Evolutionary conservation across 2,329 filamentous ascomycete species (phyloP).

Genomic region (Fusarium luffae): DNA sequence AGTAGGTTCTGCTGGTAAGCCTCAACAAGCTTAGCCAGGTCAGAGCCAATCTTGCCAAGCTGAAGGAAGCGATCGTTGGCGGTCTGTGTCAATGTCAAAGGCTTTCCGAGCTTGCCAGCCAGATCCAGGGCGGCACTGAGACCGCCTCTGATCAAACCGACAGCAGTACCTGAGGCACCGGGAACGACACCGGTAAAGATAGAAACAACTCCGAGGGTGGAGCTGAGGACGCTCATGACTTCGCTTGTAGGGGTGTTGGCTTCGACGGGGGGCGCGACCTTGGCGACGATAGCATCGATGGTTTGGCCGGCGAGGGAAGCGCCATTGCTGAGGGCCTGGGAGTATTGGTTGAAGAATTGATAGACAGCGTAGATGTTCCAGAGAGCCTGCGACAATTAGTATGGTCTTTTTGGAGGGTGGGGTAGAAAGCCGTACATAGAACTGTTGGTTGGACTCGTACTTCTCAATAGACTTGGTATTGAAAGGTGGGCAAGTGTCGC

Average conservation of each 20-base stretch:
- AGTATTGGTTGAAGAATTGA: constrained; percentile 31
- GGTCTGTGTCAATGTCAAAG: constrained; percentile 4
- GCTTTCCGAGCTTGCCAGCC: constrained; percentile 14
- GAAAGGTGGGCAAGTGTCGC: constrained; percentile 25
- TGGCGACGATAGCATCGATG: constrained; percentile 13
- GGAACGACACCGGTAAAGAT: constrained; percentile 10
- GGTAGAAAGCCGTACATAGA: neutral
- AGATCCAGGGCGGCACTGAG: constrained; percentile 4
- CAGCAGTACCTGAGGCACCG: neutral
- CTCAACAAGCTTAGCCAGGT: constrained; percentile 10
- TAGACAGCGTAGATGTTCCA: constrained; percentile 31
- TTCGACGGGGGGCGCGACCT: constrained; percentile 21
- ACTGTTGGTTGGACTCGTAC: constrained; percentile 24
- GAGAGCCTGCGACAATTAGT: neutral
- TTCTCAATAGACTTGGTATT: constrained; percentile 11
- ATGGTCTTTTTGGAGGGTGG: too few species aligned
- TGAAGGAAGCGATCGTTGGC: constrained; percentile 7
- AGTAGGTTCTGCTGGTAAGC: constrained; percentile 15
- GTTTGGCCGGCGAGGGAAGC: constrained; percentile 25
- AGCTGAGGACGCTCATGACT: neutral
- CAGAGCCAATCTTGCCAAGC: constrained; percentile 8
- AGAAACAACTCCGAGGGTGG: constrained; percentile 3
- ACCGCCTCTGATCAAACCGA: constrained; percentile 6
- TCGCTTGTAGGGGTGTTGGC: neutral
- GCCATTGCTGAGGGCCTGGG: constrained; percentile 15